Conservation (phyloP, 352 stramenopile species). For the Thalassiosira allenii region DNA sequence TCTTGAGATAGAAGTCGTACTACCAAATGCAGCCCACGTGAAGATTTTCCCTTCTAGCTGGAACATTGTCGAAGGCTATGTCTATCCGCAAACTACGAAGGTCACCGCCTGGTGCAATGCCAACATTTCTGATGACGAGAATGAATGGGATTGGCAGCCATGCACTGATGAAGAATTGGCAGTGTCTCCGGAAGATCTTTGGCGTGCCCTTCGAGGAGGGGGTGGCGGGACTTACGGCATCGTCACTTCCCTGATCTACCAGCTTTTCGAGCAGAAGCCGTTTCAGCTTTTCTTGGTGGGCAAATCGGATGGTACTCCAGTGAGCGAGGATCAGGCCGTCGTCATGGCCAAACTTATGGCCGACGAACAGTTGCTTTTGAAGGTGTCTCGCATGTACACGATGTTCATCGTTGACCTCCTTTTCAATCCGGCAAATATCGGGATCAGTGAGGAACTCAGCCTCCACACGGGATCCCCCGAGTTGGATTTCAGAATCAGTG, state of each 20-base stretch:
- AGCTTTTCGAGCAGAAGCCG: conserved; percentile 3
- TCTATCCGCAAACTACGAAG: conserved; percentile 3
- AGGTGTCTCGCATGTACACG: conserved; percentile 3
- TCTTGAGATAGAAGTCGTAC: conserved; percentile 9
- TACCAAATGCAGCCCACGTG: conserved; percentile 6
- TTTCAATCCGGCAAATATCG: neutral
- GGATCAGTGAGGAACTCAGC: neutral
- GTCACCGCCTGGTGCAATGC: neutral
- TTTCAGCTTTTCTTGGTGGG: neutral
- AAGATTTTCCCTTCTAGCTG: neutral
- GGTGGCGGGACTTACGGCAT: conserved; percentile 8
- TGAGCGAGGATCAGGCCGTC: too few species aligned
- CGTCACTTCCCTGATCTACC: conserved; percentile 3
- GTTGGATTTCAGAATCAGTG: too few species aligned
- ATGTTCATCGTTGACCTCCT: neutral
- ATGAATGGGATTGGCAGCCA: neutral
- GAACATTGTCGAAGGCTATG: neutral
- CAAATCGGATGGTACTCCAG: too few species aligned
- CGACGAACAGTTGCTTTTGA: neutral
- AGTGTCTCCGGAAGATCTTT: neutral
- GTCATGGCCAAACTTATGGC: too few species aligned
- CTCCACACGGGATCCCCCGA: too few species aligned
- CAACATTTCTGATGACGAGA: conserved; percentile 5
- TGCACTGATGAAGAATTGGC: neutral
- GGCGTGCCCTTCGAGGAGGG: conserved; percentile 7